These are phyloP conservation scores for Prinsepia uniflora DNA, from an alignment of 306 rosid species.

Conservation along the genomic window DNA sequence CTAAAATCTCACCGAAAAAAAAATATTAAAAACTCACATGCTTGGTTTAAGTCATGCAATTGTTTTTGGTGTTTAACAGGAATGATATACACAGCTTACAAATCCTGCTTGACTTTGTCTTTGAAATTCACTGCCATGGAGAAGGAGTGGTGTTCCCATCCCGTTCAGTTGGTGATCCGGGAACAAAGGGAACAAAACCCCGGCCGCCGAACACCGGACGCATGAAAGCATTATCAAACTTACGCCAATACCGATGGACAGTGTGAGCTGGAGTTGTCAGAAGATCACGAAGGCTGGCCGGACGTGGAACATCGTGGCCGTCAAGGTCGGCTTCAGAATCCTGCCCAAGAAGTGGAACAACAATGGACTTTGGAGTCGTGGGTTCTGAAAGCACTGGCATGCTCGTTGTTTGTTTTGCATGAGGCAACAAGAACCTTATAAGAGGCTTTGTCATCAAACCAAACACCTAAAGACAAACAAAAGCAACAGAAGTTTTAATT, in stretches of 20 bases:
- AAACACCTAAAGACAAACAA: slow-evolving; percentile 52
- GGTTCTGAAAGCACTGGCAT: slow-evolving; percentile 36
- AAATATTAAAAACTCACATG: not conserved
- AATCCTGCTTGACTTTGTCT: slow-evolving; percentile 5
- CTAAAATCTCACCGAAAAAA: slow-evolving; percentile 22
- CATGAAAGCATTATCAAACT: slow-evolving; percentile 79
- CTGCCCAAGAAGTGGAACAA: slow-evolving; percentile 62
- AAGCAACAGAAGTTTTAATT: too few species aligned
- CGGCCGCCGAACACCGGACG: slow-evolving; percentile 97
- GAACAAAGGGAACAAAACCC: slow-evolving; percentile 77
- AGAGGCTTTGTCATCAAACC: slow-evolving; percentile 94
- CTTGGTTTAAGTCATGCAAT: slow-evolving; percentile 13
- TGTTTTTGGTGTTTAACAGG: slow-evolving; percentile 21
- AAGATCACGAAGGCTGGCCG: slow-evolving; percentile 65
- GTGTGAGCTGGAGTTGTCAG: slow-evolving; percentile 70
- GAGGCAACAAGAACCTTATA: slow-evolving; percentile 65
- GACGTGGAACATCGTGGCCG: slow-evolving; percentile 32
- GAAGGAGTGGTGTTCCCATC: not conserved
- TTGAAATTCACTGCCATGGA: slow-evolving; percentile 38
- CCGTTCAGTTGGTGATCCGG: slow-evolving; percentile 54
- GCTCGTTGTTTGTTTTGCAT: slow-evolving; percentile 52
- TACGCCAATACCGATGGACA: slow-evolving; percentile 86
- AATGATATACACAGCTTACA: slow-evolving; percentile 23
- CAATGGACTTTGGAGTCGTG: slow-evolving; percentile 52
- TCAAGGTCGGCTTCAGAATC: slow-evolving; percentile 58